Base-by-base conservation (phyloP, 2,329 filamentous ascomycete species). In the Botrytis squamosa region DNA sequence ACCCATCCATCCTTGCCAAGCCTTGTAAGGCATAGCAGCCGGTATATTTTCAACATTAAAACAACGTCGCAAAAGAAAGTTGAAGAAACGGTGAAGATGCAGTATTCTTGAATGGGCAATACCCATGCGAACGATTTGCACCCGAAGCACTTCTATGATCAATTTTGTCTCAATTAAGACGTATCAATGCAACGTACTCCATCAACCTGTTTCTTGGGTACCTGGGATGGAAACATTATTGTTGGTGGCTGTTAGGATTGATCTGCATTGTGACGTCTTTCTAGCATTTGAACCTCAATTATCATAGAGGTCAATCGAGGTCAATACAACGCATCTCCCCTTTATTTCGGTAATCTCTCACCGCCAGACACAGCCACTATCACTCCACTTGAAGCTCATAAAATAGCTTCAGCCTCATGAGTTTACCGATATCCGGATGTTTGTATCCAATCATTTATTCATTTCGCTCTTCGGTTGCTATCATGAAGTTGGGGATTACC, bases 291-390 rank as follows among this genome's bases (percentile, higher is more conserved):
- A 64, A 42, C n/a, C 1, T 20, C 8, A 44, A 18, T 22, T 2
- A 64, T 44, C 40, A 6, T 1, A 3, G 6, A 44, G 9, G 36
- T 5, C 29, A 29, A 29, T 29, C 29, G 29, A 29, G 29, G 29
- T 29, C 14, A 29, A 25, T 29, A 55, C 25, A 40, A 29, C 14
- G 25, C 33, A 12, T 20, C 22, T n/a, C 46, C 25, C 33, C 65
- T n/a, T n/a, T n/a, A 67, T 52, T n/a, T 52, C 33, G 65, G 33
- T 38, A 67, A 29, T n/a, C 29, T 20, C 46, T 67, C 44, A 67
- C 64, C 44, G 44, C 14, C 44, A 29, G 14, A n/a, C 40, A n/a
- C 8, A 52, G 33, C 64, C 46, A 29, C 33, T n/a, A 38, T 36
- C 36, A 66, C 29, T 16, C 44, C 29, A 49, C 6, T 36, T 66